These are phyloP conservation scores for Leccinum griseonigrum DNA, from an alignment of 1,284 basidiomycete genomes.

Conservation along the genomic window DNA sequence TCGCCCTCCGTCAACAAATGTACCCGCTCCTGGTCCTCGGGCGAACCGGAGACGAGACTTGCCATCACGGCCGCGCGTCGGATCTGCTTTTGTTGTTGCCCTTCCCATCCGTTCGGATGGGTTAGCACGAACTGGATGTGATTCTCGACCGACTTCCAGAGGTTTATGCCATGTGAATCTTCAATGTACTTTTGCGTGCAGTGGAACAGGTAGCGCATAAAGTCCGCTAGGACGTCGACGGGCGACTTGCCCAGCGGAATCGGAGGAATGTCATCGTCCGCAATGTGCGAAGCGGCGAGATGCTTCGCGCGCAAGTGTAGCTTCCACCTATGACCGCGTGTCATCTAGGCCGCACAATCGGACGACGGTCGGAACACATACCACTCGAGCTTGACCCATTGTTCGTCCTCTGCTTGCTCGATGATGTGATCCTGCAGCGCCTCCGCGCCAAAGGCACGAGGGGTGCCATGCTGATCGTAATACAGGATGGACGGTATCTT, in stretches of 20 bases:
- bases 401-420: conserved; percentile 44
- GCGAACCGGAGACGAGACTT: conserved; percentile 29
- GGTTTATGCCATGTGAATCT: conserved; percentile 43
- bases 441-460: conserved; percentile 52
- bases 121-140: conserved; percentile 37
- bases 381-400: conserved; percentile 51
- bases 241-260: conserved; percentile 48
- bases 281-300: conserved; percentile 27
- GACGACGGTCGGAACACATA: conserved; percentile 18
- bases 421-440: conserved; percentile 42
- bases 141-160: conserved; percentile 38
- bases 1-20: conserved; percentile 51
- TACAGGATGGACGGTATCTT: conserved; percentile 59
- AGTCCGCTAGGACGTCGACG: conserved; percentile 51
- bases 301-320: conserved; percentile 47
- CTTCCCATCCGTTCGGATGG: conserved; percentile 48
- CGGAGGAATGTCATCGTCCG: conserved; percentile 36
- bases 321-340: conserved; percentile 49
- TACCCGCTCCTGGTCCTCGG: conserved; percentile 34
- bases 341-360: background rate
- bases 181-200: conserved; percentile 48
- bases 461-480: conserved; percentile 45
- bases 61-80: conserved; percentile 37
- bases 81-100: conserved; percentile 40
- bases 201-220: conserved; percentile 46